Conservation (phyloP, 1,284 basidiomycete species). For the Cutaneotrichosporon curvatum region DNA sequence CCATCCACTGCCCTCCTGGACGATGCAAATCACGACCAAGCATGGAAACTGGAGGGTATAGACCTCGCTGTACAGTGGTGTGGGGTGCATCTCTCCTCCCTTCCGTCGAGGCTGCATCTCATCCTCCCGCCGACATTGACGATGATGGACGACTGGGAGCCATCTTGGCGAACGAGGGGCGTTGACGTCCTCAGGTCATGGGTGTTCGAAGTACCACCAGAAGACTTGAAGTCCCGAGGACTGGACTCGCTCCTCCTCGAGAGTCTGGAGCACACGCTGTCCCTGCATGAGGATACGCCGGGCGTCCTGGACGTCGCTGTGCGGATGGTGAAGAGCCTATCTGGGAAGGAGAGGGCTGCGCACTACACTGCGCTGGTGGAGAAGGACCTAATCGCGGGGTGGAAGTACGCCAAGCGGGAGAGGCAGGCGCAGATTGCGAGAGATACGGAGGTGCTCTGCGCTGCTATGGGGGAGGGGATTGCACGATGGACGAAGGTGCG, state of each 20-base stretch:
- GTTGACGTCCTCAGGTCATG: constrained; percentile 27
- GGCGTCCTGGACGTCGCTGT: constrained; percentile 24
- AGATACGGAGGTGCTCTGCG: constrained; percentile 29
- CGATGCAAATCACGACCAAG: constrained; percentile 32
- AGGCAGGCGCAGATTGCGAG: constrained; percentile 31
- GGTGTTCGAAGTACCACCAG: constrained; percentile 15
- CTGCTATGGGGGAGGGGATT: constrained; percentile 30
- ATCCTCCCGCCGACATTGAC: constrained; percentile 43
- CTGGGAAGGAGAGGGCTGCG: constrained; percentile 24
- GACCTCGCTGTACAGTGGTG: constrained; percentile 23
- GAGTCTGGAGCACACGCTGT: constrained; percentile 38
- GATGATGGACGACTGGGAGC: constrained; percentile 46
- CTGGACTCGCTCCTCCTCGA: constrained; percentile 34
- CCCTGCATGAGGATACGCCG: constrained; percentile 34
- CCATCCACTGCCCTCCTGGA: constrained; percentile 9
- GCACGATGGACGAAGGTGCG: constrained; percentile 43
- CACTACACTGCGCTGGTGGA: constrained; percentile 35
- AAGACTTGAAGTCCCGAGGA: constrained; percentile 35
- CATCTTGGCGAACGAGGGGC: constrained; percentile 34
- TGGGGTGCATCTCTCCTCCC: not conserved
- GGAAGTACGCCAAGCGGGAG: constrained; percentile 40
- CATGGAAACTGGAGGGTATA: constrained; percentile 25
- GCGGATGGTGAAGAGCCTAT: not conserved
- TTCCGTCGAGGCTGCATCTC: constrained; percentile 1
- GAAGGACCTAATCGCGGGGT: constrained; percentile 25